A percentile compares a stretch with the other conserved stretches of the same genome.
These are phyloP conservation scores for Tuctoria greenei DNA, from an alignment of 176 grass and related monocot genomes.

Conservation along the genomic window DNA sequence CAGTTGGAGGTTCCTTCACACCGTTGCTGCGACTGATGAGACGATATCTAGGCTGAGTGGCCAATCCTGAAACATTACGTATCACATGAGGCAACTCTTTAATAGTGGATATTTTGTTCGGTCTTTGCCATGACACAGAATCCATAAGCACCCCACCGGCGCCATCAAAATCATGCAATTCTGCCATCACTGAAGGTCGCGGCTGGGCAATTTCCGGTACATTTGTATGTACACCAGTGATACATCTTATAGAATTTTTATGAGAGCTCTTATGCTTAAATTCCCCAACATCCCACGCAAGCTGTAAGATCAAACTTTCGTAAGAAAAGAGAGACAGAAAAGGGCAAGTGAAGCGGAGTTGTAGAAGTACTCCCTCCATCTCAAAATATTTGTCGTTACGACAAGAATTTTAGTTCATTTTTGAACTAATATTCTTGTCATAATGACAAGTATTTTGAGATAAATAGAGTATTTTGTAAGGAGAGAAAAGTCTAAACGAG, in stretches of 20 bases:
- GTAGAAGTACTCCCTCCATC: too few relatives aligned
- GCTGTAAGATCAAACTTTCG: background rate
- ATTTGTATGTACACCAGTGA: background rate
- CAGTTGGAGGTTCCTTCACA: conserved; percentile 6
- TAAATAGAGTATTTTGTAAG: too few relatives aligned
- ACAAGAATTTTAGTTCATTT: too few relatives aligned
- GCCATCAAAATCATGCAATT: conserved; percentile 8
- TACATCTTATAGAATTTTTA: background rate
- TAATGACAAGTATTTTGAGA: too few relatives aligned
- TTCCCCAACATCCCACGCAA: background rate
- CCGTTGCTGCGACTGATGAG: background rate
- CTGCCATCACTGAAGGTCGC: background rate
- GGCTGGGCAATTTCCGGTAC: background rate
- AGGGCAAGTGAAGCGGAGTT: background rate
- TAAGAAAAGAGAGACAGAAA: background rate
- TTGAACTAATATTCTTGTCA: too few relatives aligned
- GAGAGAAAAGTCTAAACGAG: background rate
- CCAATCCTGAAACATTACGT: background rate
- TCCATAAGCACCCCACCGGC: background rate
- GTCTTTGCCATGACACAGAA: background rate
- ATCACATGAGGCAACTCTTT: background rate
- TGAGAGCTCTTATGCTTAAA: conserved; percentile 26
- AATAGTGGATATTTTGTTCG: background rate
- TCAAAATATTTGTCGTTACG: too few relatives aligned
- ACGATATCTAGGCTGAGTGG: background rate